phyloP scores from a whole-genome alignment of 1,284 basidiomycete genomes.

The Tilletiaria anomala region DNA sequence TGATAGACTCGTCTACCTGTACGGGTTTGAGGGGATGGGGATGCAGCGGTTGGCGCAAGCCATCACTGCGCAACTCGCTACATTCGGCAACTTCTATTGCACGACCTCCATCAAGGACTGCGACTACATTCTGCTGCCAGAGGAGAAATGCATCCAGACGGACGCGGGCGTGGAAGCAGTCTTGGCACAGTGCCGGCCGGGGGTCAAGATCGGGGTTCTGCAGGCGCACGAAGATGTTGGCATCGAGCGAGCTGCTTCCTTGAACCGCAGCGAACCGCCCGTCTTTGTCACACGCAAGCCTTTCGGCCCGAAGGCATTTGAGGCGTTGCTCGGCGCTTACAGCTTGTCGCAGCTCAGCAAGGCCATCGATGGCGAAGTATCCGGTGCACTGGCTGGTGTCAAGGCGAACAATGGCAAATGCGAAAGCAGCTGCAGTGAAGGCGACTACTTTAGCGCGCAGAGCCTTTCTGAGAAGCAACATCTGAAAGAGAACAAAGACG shows the following conservation, averaged over 20 bases:
- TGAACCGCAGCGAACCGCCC: constrained; percentile 11
- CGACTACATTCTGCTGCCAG: constrained; percentile 16
- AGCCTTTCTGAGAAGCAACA: too few species aligned
- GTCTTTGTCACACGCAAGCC: constrained; percentile 20
- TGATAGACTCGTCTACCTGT: constrained; percentile 19
- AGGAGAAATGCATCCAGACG: constrained; percentile 12
- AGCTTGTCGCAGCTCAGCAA: too few species aligned
- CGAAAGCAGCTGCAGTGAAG: too few species aligned
- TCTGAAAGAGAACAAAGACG: too few species aligned
- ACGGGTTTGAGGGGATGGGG: constrained; percentile 16
- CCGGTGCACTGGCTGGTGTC: too few species aligned
- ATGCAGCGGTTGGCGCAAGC: constrained; percentile 14
- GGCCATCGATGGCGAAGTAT: too few species aligned
- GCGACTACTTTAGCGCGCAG: too few species aligned
- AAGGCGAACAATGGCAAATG: too few species aligned
- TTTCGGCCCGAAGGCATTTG: constrained; percentile 16
- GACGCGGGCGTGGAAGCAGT: constrained; percentile 12
- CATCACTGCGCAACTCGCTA: constrained; percentile 19
- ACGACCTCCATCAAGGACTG: constrained; percentile 14
- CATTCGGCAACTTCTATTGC: constrained; percentile 20
- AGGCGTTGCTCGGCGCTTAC: too few species aligned
- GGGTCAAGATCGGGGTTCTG: constrained; percentile 19
- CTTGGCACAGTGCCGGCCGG: constrained; percentile 11
- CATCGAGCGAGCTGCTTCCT: constrained; percentile 11
- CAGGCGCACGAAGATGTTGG: constrained; percentile 18